These are phyloP conservation scores for Trichoderma guizhouense DNA, from an alignment of 2,329 filamentous ascomycete species.

Conservation along the genomic window DNA sequence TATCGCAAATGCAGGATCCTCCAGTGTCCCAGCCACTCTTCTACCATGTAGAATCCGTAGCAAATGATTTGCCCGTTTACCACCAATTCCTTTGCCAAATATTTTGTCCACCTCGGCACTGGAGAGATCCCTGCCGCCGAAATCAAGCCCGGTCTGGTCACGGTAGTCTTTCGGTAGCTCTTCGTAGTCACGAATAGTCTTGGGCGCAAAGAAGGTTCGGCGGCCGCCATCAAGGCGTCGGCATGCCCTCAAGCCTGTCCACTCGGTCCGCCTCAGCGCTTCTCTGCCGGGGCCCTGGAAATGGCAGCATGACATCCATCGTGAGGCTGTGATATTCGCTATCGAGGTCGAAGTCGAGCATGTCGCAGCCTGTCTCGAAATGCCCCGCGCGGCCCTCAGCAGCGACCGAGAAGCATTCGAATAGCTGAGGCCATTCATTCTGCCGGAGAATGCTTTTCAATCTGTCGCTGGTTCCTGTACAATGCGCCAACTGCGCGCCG, in stretches of 20 bases:
- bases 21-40: constrained; percentile 60
- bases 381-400: constrained; percentile 28
- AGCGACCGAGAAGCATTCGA: constrained; percentile 31
- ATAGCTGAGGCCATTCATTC: constrained; percentile 30
- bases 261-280: neutral
- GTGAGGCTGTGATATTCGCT: constrained; percentile 17
- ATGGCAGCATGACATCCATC: constrained; percentile 21
- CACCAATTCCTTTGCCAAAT: constrained; percentile 49
- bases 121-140: constrained; percentile 48
- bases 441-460: neutral
- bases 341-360: constrained; percentile 10
- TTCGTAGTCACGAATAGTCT: constrained; percentile 51
- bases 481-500: constrained; percentile 18
- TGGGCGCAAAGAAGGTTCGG: constrained; percentile 35
- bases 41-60: constrained; percentile 60
- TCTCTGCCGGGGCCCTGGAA: neutral
- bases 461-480: neutral
- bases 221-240: constrained; percentile 24
- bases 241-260: constrained; percentile 8
- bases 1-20: constrained; percentile 51
- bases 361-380: constrained; percentile 13
- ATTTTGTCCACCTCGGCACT: constrained; percentile 45
- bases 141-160: constrained; percentile 53
- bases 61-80: constrained; percentile 48
- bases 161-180: constrained; percentile 56